A percentile compares a stretch with the other conserved stretches of the same genome.
These are phyloP conservation scores for Acer campestre DNA, from an alignment of 345 rosid species.

Conservation along the genomic window DNA sequence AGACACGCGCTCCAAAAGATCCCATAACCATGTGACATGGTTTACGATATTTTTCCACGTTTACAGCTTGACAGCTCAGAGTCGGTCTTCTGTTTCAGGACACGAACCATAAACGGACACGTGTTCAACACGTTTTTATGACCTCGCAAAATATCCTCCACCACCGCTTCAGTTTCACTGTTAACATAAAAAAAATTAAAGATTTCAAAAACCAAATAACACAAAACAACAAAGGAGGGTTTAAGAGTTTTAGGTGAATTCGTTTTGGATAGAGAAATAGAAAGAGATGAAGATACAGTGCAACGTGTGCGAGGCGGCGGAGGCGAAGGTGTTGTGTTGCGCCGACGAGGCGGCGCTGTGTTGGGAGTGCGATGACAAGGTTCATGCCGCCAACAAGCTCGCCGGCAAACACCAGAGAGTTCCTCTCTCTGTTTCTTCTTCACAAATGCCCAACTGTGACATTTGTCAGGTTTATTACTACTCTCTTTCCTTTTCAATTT, in stretches of 20 bases:
- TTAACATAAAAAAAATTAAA: background rate
- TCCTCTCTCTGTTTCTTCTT: constrained; percentile 63
- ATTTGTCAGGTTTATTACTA: constrained; percentile 76
- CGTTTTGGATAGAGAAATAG: constrained; percentile 13
- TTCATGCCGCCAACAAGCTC: constrained; percentile 96
- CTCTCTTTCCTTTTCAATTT: no score
- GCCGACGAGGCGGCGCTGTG: constrained; percentile 99
- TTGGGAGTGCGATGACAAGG: constrained; percentile 83
- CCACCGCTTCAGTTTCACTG: background rate
- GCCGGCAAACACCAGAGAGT: constrained; percentile 96
- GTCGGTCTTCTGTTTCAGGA: constrained; percentile 17
- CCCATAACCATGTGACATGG: background rate
- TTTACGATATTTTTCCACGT: background rate
- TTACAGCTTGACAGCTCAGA: constrained; percentile 7
- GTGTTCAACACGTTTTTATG: constrained; percentile 15
- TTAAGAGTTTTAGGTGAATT: background rate
- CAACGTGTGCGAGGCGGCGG: constrained; percentile 93
- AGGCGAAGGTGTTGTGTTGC: constrained; percentile 92
- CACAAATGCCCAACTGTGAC: constrained; percentile 91
- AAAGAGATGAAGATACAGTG: constrained; percentile 90
- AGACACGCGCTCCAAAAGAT: background rate
- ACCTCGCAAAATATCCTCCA: constrained; percentile 22
- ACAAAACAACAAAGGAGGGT: background rate
- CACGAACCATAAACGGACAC: constrained; percentile 16
- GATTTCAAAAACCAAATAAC: background rate